Percentiles rank a stretch among this genome's conserved stretches.
These are phyloP conservation scores for Candida ortonii DNA, from an alignment of 805 yeast genomes.

Conservation along the genomic window DNA sequence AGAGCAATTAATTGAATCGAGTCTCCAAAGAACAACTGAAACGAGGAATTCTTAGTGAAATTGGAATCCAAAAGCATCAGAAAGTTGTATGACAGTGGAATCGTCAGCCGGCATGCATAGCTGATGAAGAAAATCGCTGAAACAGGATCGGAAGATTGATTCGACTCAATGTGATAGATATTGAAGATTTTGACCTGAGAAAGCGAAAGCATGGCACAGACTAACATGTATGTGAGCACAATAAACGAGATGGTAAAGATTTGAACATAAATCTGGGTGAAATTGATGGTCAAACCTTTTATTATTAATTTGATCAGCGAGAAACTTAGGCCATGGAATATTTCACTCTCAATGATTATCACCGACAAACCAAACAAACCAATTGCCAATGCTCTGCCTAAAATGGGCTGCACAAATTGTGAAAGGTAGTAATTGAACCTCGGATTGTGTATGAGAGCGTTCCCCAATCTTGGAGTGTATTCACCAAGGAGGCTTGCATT, in stretches of 20 bases:
- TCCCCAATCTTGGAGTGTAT: constrained; percentile 29
- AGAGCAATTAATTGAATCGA: constrained; percentile 73
- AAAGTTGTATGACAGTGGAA: constrained; percentile 79
- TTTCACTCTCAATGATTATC: constrained; percentile 67
- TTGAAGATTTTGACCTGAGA: constrained; percentile 69
- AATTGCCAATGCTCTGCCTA: constrained; percentile 43
- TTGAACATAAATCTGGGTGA: constrained; percentile 21
- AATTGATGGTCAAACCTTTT: constrained; percentile 24
- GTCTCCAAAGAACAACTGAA: constrained; percentile 72
- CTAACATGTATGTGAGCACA: constrained; percentile 62
- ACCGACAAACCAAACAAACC: constrained; percentile 45
- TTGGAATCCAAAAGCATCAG: constrained; percentile 53
- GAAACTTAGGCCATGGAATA: constrained; percentile 63
- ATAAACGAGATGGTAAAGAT: constrained; percentile 42
- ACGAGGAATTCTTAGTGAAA: constrained; percentile 39
- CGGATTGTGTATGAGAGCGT: constrained; percentile 35
- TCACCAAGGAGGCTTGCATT: constrained; percentile 37
- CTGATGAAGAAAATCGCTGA: constrained; percentile 75
- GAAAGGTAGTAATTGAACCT: constrained; percentile 39
- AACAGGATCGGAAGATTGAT: constrained; percentile 68
- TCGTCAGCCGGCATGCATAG: constrained; percentile 76
- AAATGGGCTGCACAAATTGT: constrained; percentile 44
- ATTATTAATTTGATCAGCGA: constrained; percentile 55
- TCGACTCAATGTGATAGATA: constrained; percentile 67
- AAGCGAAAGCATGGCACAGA: constrained; percentile 63